Percentiles rank a stretch among this genome's conserved stretches.
Conservation (phyloP, 192 early-diverging fungal genomes). For the Phycomyces blakesleeanus region DNA sequence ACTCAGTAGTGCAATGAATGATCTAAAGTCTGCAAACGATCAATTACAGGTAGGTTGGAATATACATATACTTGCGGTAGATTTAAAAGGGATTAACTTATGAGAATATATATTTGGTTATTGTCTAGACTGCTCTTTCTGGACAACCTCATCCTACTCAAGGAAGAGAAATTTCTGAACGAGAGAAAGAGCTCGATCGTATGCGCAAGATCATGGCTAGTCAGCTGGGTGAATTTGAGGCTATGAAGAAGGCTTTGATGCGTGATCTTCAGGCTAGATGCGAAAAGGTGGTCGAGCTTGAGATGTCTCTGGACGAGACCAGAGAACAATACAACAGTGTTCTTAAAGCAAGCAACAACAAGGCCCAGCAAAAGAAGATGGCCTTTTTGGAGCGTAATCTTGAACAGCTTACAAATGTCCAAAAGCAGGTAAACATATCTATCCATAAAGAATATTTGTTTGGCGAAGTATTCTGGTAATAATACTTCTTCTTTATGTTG, state of each 20-base stretch:
- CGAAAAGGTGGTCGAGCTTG: conserved; percentile 97
- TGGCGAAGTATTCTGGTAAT: no score
- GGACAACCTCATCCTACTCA: conserved; percentile 9
- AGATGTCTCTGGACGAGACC: conserved; percentile 93
- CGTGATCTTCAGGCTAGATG: conserved; percentile 95
- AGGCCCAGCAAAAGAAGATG: conserved; percentile 91
- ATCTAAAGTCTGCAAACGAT: conserved; percentile 61
- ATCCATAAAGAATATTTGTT: conserved; percentile 42
- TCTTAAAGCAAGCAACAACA: conserved; percentile 74
- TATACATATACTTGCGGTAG: neutral
- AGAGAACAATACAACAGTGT: conserved; percentile 90
- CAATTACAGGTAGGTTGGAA: conserved; percentile 43
- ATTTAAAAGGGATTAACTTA: no score
- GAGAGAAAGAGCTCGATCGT: conserved; percentile 73
- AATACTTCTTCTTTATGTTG: no score
- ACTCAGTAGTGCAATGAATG: conserved; percentile 51
- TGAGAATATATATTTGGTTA: no score
- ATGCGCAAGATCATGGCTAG: conserved; percentile 51
- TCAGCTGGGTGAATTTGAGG: conserved; percentile 86
- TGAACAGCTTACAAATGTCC: conserved; percentile 92
- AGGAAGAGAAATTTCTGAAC: conserved; percentile 36
- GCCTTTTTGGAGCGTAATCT: conserved; percentile 94
- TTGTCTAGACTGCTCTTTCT: conserved; percentile 12
- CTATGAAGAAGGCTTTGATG: conserved; percentile 98
- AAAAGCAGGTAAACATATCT: conserved; percentile 61